Base-by-base conservation (phyloP, 768 basidiomycete species). In the Omphalotus guepiniiformis region DNA sequence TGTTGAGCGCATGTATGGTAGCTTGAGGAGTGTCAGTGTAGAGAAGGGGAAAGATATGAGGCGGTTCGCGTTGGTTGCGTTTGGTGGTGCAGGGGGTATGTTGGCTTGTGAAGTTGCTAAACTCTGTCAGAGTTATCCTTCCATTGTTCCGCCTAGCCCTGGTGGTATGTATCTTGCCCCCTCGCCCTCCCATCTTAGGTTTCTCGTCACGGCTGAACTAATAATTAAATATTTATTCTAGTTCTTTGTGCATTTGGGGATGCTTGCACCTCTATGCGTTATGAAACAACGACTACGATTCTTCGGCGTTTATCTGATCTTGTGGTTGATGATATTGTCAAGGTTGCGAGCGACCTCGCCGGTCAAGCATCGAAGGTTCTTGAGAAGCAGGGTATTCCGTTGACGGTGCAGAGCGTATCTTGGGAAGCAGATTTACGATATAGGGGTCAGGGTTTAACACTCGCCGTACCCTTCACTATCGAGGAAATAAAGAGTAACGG, bases 211-310 rank as follows among this genome's bases (percentile, higher is more conserved):
- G 11, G 9, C 11, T 11, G 6, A 35, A 2, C 6, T 23, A 26
- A 28, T 41, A 44, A 36, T 34, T 21, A 29, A 3, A 29, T 7
- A 8, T 29, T 6, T 18, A n/a, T 36, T 16, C 4, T 30, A 63
- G 63, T 64, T 4, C 55, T 64, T 13, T 64, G 63, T 40, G 62
- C 63, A 12, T 57, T 63, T 35, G 63, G 63, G 3, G 62, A 62
- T 38, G 63, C 60, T 4, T 57, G 58, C 25, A 64, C 63, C 23
- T 50, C 54, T 18, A 47, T 61, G 28, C 53, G 58, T n/a, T 58
- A 64, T 46, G 61, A 63, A 52, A 39, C 54, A 22, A 56, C 56
- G 15, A 52, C 50, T 25, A 58, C 61, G 2, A 41, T 58, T 32
- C 54, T 61, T 16, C 56, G 58, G 13, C 58, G 53, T 11, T 50